phyloP scores from a whole-genome alignment of 345 rosid genomes.

The Gossypium anomalum region DNA sequence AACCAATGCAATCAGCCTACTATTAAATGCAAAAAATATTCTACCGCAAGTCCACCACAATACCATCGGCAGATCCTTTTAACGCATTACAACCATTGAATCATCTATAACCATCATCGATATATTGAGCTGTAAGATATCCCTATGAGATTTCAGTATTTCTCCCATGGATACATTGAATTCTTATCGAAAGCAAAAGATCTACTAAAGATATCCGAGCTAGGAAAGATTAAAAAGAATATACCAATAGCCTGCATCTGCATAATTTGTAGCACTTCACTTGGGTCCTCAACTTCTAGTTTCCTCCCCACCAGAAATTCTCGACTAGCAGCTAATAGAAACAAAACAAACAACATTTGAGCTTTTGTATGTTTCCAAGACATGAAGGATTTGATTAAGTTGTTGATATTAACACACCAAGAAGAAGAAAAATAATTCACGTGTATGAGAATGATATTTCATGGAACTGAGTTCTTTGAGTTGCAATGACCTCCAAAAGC shows the following conservation, averaged over 20 bases:
- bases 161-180: background rate
- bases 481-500: background rate
- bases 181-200: background rate
- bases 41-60: background rate
- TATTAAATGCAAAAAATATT: background rate
- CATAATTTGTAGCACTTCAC: conserved; percentile 37
- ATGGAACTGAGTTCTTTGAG: background rate
- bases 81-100: background rate
- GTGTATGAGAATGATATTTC: background rate
- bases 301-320: conserved; percentile 33
- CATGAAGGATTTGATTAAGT: background rate
- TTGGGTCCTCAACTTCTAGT: conserved; percentile 43
- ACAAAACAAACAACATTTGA: conserved; percentile 17
- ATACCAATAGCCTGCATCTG: conserved; percentile 54
- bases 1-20: background rate
- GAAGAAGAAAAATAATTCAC: background rate
- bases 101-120: background rate
- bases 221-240: background rate
- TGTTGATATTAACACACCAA: background rate
- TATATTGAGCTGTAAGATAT: background rate
- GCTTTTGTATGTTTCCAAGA: background rate
- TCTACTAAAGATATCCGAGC: background rate
- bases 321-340: conserved; percentile 29
- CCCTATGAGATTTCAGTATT: background rate
- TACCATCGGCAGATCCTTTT: background rate